Evolutionary conservation across 1,284 basidiomycete genomes (phyloP).

Genomic region (Naganishia liquefaciens): DNA sequence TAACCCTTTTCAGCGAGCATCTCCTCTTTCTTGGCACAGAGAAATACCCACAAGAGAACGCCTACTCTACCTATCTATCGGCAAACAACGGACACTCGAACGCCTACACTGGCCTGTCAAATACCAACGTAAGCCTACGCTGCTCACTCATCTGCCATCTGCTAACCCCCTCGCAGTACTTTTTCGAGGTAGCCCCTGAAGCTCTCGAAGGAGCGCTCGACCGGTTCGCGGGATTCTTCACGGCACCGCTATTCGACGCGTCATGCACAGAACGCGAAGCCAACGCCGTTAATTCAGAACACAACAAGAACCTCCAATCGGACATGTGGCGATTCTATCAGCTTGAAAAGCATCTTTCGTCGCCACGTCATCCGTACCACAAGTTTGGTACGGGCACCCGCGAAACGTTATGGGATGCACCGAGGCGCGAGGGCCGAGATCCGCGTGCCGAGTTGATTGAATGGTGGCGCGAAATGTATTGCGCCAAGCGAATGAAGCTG

Average conservation of each 20-base stretch:
- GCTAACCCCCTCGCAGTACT: slow-evolving; percentile 38
- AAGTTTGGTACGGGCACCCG: slow-evolving; percentile 93
- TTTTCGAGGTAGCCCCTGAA: slow-evolving; percentile 85
- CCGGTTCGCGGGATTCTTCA: slow-evolving; percentile 93
- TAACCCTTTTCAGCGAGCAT: slow-evolving; percentile 81
- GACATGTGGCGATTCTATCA: slow-evolving; percentile 98
- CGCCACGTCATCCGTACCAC: slow-evolving; percentile 78
- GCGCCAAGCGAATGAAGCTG: slow-evolving; percentile 89
- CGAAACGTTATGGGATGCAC: slow-evolving; percentile 71
- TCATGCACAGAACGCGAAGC: slow-evolving; percentile 92
- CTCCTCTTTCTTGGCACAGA: slow-evolving; percentile 77
- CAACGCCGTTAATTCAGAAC: slow-evolving; percentile 96
- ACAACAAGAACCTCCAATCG: slow-evolving; percentile 96
- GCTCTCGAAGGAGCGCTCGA: slow-evolving; percentile 81
- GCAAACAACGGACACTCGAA: slow-evolving; percentile 91
- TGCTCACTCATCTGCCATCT: neutral
- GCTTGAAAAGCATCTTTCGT: slow-evolving; percentile 84
- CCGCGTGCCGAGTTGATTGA: slow-evolving; percentile 86
- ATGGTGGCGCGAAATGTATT: slow-evolving; percentile 94
- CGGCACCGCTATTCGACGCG: slow-evolving; percentile 80
- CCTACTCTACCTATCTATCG: slow-evolving; percentile 86
- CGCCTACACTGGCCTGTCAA: slow-evolving; percentile 88
- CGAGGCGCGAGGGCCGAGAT: slow-evolving; percentile 68
- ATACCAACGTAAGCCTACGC: slow-evolving; percentile 77
- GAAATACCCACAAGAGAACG: slow-evolving; percentile 83